Base-by-base conservation (phyloP, 2,329 filamentous ascomycete genomes). In the Pseudogymnoascus sp. region DNA sequence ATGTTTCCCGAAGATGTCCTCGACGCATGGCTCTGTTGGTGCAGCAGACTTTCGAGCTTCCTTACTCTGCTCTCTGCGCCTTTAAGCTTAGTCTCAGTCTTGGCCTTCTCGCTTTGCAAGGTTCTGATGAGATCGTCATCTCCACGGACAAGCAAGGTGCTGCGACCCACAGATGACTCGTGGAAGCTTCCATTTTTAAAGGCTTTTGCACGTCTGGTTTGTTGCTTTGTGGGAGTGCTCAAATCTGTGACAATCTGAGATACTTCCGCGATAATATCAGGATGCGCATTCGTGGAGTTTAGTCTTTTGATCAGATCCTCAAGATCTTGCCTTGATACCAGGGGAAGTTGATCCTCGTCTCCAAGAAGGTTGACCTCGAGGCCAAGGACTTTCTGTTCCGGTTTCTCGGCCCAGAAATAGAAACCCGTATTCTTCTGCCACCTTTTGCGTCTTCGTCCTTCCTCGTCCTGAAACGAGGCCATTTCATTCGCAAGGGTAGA, bases 111-210 rank as follows among this genome's bases (percentile, higher is more conserved):
- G 14, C 91, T 89, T 71, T 89, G 89, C n/a, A 97, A 74, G 65
- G 79, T 88, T 70, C 81, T 82, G 35, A 89, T 81, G 64, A 92
- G 78, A 65, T 97, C 92, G 68, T 96, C 91, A 64, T 94, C 89
- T n/a, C 90, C 92, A 38, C 90, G 86, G 12, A 96, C 83, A 68
- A 96, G 76, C 47, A 54, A 33, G 1, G 91, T 93, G 66, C 90
- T 95, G 69, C 88, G 86, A n/a, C 91, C 91, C 64, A 97, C 82
- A 2, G 85, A 85, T n/a, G 88, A 87, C 71, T 97, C 94, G 69
- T 97, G 92, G 37, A 97, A 83, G 70, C 94, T 97, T 14, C 94
- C 94, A 70, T 95, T 94, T 72, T 97, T 97, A 78, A 99, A 97
- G 4, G 91, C 92, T 72, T 93, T 96, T 6, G 94, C 84, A 62